These are phyloP conservation scores for Colletotrichum navitas DNA, from an alignment of 2,329 filamentous ascomycete genomes.

Conservation along the genomic window DNA sequence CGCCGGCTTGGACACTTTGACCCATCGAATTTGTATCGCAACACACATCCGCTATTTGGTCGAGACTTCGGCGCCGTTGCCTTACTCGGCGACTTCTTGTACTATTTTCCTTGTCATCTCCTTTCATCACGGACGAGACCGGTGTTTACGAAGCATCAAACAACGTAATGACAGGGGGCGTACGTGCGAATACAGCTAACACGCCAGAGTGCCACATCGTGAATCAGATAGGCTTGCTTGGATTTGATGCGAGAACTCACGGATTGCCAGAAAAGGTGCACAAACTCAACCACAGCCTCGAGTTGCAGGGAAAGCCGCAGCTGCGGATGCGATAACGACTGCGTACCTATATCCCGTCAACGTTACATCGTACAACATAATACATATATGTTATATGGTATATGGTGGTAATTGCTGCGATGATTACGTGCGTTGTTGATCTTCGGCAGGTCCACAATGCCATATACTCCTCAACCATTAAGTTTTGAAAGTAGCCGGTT, in stretches of 20 bases:
- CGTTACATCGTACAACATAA: no score
- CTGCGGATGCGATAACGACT: not conserved
- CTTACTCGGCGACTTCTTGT: not conserved
- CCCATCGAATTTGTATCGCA: no score
- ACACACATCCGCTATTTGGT: no score
- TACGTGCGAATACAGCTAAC: not conserved
- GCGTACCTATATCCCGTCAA: not conserved
- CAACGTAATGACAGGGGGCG: not conserved
- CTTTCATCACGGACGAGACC: not conserved
- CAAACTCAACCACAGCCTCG: not conserved
- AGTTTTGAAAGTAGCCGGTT: no score
- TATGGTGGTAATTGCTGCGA: not conserved
- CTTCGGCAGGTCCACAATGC: not conserved
- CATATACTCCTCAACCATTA: not conserved
- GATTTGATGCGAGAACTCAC: not conserved
- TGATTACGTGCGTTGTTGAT: not conserved
- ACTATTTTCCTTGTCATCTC: not conserved
- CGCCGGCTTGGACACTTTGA: no score
- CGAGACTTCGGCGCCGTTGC: not conserved
- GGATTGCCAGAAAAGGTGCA: not conserved
- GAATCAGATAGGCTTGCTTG: not conserved
- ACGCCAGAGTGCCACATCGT: not conserved
- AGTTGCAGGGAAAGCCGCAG: not conserved
- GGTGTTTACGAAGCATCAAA: not conserved
- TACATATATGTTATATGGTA: fast-evolving